phyloP scores from a whole-genome alignment of 306 rosid genomes.

The Purshia tridentata region DNA sequence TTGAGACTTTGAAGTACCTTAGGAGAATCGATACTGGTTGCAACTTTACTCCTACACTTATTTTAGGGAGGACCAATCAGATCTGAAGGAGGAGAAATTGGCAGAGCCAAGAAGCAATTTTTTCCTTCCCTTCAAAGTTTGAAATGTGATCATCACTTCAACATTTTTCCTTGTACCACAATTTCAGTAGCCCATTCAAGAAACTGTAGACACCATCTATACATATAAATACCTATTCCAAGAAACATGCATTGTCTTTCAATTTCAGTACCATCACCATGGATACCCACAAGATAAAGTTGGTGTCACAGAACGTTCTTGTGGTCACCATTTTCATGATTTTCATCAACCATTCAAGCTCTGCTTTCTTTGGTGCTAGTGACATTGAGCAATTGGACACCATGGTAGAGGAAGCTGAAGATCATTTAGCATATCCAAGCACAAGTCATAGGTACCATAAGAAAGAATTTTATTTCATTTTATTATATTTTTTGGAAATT shows the following conservation, averaged over 20 bases:
- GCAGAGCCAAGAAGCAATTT: slow-evolving; percentile 14
- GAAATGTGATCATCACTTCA: slow-evolving; percentile 40
- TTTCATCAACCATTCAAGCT: slow-evolving; percentile 27
- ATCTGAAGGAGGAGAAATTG: slow-evolving; percentile 13
- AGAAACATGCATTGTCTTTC: slow-evolving; percentile 23
- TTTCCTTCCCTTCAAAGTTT: slow-evolving; percentile 80
- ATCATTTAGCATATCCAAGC: slow-evolving; percentile 29
- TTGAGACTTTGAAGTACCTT: slow-evolving; percentile 8
- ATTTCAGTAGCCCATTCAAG: slow-evolving; percentile 6
- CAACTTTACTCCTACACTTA: slow-evolving; percentile 49
- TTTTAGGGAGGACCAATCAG: background rate
- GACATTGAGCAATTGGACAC: slow-evolving; percentile 39
- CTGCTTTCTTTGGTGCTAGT: slow-evolving; percentile 35
- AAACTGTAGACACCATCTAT: slow-evolving; percentile 12
- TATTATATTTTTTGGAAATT: background rate
- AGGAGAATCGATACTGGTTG: slow-evolving; percentile 18
- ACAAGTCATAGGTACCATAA: slow-evolving; percentile 38
- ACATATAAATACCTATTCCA: slow-evolving; percentile 40
- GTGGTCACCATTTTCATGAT: slow-evolving; percentile 35
- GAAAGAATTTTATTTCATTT: background rate
- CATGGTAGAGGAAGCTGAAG: slow-evolving; percentile 34
- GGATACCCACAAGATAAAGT: slow-evolving; percentile 36
- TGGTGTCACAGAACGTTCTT: slow-evolving; percentile 22
- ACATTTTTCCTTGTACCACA: slow-evolving; percentile 36
- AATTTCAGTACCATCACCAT: slow-evolving; percentile 35